These are phyloP conservation scores for Cutaneotrichosporon daszewskae DNA, from an alignment of 1,284 basidiomycete species.

Conservation along the genomic window DNA sequence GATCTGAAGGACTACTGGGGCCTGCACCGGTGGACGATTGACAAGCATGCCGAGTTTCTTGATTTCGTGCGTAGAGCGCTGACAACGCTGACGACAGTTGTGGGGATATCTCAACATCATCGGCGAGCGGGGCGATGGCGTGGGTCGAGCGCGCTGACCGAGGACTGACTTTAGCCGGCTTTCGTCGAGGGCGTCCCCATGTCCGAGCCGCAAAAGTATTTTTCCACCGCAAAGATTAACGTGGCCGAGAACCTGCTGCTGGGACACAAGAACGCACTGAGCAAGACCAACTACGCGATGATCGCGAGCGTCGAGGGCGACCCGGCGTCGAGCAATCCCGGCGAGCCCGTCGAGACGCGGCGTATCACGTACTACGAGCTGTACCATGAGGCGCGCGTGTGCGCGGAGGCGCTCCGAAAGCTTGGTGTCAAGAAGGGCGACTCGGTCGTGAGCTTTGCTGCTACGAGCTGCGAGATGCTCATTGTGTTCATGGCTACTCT, in stretches of 20 bases:
- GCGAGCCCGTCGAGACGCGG: conserved; percentile 16
- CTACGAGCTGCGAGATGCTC: conserved; percentile 19
- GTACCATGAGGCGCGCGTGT: conserved; percentile 15
- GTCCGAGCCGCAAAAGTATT: conserved; percentile 17
- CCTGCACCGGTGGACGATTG: conserved; percentile 15
- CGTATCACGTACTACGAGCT: conserved; percentile 19
- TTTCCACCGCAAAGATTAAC: conserved; percentile 13
- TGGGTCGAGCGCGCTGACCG: neutral
- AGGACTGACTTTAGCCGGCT: conserved; percentile 1
- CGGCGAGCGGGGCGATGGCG: conserved; percentile 15
- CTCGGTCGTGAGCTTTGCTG: conserved; percentile 14
- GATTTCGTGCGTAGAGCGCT: conserved; percentile 8
- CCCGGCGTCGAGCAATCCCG: conserved; percentile 5
- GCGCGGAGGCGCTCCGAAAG: conserved; percentile 12
- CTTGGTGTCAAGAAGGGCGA: conserved; percentile 16
- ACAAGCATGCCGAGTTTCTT: conserved; percentile 12
- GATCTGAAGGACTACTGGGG: conserved; percentile 16
- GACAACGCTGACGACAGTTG: neutral
- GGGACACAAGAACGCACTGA: conserved; percentile 11
- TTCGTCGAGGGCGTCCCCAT: conserved; percentile 17
- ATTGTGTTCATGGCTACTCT: conserved; percentile 15
- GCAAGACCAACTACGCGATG: conserved; percentile 14
- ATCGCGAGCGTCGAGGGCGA: conserved; percentile 18
- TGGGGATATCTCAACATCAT: conserved; percentile 16
- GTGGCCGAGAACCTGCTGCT: conserved; percentile 18